Conservation (phyloP, 2,329 filamentous ascomycete genomes). For the Albifimbria verrucaria region DNA sequence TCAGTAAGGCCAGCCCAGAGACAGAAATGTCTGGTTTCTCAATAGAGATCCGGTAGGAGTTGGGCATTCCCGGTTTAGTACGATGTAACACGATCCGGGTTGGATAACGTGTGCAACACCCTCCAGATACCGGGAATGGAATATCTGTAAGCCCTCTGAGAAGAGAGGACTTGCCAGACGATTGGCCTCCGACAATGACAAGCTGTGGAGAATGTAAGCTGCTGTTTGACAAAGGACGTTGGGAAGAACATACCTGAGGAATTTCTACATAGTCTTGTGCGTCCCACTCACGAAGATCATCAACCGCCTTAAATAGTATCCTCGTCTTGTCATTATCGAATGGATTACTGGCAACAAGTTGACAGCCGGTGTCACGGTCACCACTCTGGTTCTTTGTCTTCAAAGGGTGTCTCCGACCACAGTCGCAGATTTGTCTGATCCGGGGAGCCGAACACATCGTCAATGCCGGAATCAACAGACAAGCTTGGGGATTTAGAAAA, state of each 20-base stretch:
- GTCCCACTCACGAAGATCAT: constrained; percentile 28
- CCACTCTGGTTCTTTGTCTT: too few species aligned
- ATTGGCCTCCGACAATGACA: constrained; percentile 34
- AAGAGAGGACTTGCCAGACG: constrained; percentile 34
- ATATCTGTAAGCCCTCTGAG: constrained; percentile 33
- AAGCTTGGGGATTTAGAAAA: neutral
- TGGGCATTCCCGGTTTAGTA: constrained; percentile 22
- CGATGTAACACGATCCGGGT: constrained; percentile 33
- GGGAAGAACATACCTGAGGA: constrained; percentile 26
- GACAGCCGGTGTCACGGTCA: neutral
- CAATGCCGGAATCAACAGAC: neutral
- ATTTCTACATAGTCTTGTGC: constrained; percentile 25
- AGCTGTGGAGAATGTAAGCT: constrained; percentile 18
- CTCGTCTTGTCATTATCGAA: constrained; percentile 32
- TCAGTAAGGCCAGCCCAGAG: constrained; percentile 14
- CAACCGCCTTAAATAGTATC: constrained; percentile 33
- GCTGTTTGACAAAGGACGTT: neutral
- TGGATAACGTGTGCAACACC: constrained; percentile 33
- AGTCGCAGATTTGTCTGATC: neutral
- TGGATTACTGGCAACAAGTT: constrained; percentile 21
- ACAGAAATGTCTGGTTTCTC: constrained; percentile 19
- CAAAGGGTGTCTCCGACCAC: neutral
- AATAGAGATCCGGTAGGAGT: constrained; percentile 28
- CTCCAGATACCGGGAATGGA: constrained; percentile 28
- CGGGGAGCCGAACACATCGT: neutral